A percentile compares a stretch with the other conserved stretches of the same genome.
These are phyloP conservation scores for Aspergillus proliferans DNA, from an alignment of 2,329 filamentous ascomycete genomes.

Conservation along the genomic window DNA sequence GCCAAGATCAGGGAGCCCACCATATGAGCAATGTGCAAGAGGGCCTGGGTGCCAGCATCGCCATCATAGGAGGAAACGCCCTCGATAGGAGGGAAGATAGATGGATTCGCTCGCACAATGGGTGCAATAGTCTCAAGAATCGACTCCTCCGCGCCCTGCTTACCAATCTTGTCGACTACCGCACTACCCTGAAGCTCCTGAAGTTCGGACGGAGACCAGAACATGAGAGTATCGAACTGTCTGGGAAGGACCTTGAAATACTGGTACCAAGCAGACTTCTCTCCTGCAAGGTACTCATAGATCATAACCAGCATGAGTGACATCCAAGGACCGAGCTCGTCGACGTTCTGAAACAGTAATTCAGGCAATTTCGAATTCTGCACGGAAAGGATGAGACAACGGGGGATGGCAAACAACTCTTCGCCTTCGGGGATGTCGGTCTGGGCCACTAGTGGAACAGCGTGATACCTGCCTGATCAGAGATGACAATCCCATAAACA, in stretches of 20 bases:
- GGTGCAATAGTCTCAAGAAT: constrained; percentile 56
- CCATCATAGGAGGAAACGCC: constrained; percentile 37
- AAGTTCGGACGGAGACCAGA: constrained; percentile 70
- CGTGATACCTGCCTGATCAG: constrained; percentile 15
- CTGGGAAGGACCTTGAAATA: constrained; percentile 71
- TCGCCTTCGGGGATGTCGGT: constrained; percentile 67
- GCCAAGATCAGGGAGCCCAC: constrained; percentile 91
- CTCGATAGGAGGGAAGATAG: constrained; percentile 35
- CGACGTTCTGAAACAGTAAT: constrained; percentile 52
- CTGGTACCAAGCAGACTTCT: constrained; percentile 63
- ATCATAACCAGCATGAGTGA: constrained; percentile 72
- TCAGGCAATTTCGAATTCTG: constrained; percentile 64
- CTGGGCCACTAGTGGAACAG: constrained; percentile 54
- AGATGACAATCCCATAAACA: constrained; percentile 8
- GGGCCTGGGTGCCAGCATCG: constrained; percentile 37
- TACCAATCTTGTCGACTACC: constrained; percentile 70
- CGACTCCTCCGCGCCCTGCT: constrained; percentile 61
- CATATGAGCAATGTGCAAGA: constrained; percentile 59
- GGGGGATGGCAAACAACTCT: constrained; percentile 73
- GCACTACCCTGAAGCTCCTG: constrained; percentile 68
- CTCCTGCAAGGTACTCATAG: constrained; percentile 60
- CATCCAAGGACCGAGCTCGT: constrained; percentile 45
- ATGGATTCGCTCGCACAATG: constrained; percentile 38
- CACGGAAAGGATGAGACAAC: constrained; percentile 62
- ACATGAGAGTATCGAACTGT: constrained; percentile 81